Evolutionary conservation across 257 asterid species (phyloP), one percentile per base, ranked within the genome.

Genomic region (Cynanchum wilfordii): DNA sequence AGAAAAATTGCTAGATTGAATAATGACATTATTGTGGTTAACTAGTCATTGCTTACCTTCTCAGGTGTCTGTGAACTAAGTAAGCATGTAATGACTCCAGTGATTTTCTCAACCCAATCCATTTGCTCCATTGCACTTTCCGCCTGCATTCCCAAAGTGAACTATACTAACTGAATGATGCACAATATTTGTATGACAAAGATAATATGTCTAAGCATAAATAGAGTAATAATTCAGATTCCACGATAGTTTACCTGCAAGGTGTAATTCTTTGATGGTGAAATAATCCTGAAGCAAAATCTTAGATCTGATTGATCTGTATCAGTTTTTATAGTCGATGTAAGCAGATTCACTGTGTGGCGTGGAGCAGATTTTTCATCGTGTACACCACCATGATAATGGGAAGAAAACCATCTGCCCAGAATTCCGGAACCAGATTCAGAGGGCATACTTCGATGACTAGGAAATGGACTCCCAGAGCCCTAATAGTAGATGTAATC

Each of bases 291-390:
- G 83, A 95, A 95, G 88, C 99, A 95, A 80, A 95, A 95, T 80
- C 99, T 89, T 77, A 95, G 84, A 84, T 95, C 97, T 59, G 99
- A 92, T 76, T 95, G 99, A 84, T 95, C 99, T 38, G 99, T 98
- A 80, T 95, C 98, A 42, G 87, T 92, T 86, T 95, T 95, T 73
- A 95, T 95, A 7, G 99, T 95, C 56, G 99, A 95, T 13, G 99
- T 95, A 85, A 95, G 85, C 75, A 95, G 85, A 86, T 95, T 92
- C 66, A 95, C 99, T 4, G 99, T 95, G 84, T 92, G 96, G 82
- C 93, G 99, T 68, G 99, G 96, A 76, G 90, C 99, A 71, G 99
- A 92, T 83, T 95, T 95, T 81, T 95, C 99, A 73, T 95, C 99
- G 70, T 95, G 98, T 30, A 92, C 94, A 66, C 99, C 73, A 20